Base-by-base conservation (phyloP, 768 basidiomycete species). In the Kondoa malvinella region DNA sequence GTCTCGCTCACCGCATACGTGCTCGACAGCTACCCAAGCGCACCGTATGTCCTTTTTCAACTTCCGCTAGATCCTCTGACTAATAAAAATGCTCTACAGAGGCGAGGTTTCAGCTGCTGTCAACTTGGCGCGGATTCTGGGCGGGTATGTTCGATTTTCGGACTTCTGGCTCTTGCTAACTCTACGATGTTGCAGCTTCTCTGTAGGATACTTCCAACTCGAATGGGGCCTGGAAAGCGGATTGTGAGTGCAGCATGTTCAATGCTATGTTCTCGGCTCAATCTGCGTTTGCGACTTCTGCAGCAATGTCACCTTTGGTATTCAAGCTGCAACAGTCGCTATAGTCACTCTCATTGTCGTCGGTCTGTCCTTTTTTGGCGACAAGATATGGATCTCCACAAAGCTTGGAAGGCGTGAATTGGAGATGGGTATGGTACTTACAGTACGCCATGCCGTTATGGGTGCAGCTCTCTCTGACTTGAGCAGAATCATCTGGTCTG, bases 1-100 rank as follows among this genome's bases (percentile, higher is more conserved):
- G 71, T 72, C 56, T 69, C 66, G 12, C 50, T 72, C 30, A 68
- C 67, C 16, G 50, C 71, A 2, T 72, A 70, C 58, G 58, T 64
- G 4, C 71, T 72, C 63, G 71, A 72, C 64, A 32, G 26, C 30
- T 70, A 62, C 64, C 71, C 71, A 1, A 8, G 63, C 12, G 71
- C 71, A 0, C 59, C 66, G 65, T 68, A 0, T 61, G 71, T 14
- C 68, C 71, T 1, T 65, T 64, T 21, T 17, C 34, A 2, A 69
- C 66, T 2, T 69, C 65, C 30, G 30, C 57, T 8, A 8, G n/a
- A 50, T 50, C 40, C 8, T 50, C 40, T 50, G 40, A 50, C 21
- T 21, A 50, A 50, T 50, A n/a, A n/a, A n/a, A n/a, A n/a, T n/a
- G n/a, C n/a, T 50, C 21, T 21, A 50, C 40, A 50, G 40, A 8